Percentiles rank a stretch among this genome's conserved stretches.
These are phyloP conservation scores for Aspergillus egyptiacus DNA, from an alignment of 495 filamentous ascomycete genomes.

Conservation along the genomic window DNA sequence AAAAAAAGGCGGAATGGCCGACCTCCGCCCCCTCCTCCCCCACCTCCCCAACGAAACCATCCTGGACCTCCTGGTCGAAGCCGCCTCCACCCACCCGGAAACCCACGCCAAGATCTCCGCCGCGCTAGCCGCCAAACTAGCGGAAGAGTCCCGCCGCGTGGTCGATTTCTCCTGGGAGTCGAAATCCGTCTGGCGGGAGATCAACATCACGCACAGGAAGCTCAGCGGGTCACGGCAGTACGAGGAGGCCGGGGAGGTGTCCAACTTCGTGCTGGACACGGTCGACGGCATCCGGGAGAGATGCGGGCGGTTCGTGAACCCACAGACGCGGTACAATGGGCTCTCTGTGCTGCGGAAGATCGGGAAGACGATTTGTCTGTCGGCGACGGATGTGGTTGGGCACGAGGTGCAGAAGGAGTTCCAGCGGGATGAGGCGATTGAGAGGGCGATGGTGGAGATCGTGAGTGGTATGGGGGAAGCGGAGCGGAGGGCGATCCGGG, in stretches of 20 bases:
- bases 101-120: neutral
- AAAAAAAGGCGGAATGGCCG: too few species aligned
- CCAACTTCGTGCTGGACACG: neutral
- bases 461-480: constrained; percentile 7
- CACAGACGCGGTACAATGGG: constrained; percentile 15
- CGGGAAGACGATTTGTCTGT: constrained; percentile 18
- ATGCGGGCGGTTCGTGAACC: constrained; percentile 8
- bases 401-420: constrained; percentile 17
- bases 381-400: constrained; percentile 4
- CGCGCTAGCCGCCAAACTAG: neutral
- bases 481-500: constrained; percentile 3
- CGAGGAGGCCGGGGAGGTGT: neutral
- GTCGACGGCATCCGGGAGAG: constrained; percentile 4
- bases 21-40: neutral
- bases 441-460: constrained; percentile 16
- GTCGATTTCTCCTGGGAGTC: constrained; percentile 2
- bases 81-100: neutral
- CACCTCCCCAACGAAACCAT: neutral
- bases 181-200: neutral
- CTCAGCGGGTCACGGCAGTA: constrained; percentile 3
- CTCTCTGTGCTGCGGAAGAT: constrained; percentile 18
- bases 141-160: neutral
- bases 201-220: neutral
- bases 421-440: constrained; percentile 6
- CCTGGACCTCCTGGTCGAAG: neutral